Evolutionary conservation across 2,329 filamentous ascomycete species (phyloP), one percentile per base, ranked within the genome.

Genomic region (Trichoderma breve): DNA sequence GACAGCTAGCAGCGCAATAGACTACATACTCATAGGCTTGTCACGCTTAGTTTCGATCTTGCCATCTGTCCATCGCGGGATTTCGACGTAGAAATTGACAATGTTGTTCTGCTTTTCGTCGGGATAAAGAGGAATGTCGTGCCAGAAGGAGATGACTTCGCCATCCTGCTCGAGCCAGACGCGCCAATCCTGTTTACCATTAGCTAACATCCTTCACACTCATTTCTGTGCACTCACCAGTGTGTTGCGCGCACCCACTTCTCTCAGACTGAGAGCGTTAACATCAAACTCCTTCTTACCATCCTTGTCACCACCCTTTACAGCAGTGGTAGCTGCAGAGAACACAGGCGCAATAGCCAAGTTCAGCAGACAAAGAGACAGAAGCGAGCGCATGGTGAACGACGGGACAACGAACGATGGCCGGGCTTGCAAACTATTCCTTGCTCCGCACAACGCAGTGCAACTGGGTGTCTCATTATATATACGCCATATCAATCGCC

Each of bases 91-190:
- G 12, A 81, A 79, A 76, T 80, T 82, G 75, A 83, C 77, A 51
- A 83, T 77, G 28, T 75, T 77, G 30, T 79, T 78, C 69, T 82
- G 76, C 4, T 74, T 77, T 32, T 76, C 76, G 39, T 80, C 75
- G 4, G 83, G 82, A 65, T 82, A 83, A 7, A 82, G 70, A 1
- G 82, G 82, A 34, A 84, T 76, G 72, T 84, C 82, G 61, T 84
- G 82, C 82, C 82, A 83, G 73, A 80, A 80, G 0, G 82, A 83
- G 47, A 83, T 81, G 4, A 81, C 81, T 15, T 81, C 73, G 8
- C 82, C 82, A 36, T 83, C 76, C 61, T 80, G 79, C 51, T 83
- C 80, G 11, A 83, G 73, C 81, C 82, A 83, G 1, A 83, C 74
- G 15, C 82, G 79, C 82, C 82, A 83, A 62, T 82, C 81, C 81